Conservation (phyloP, 2,329 filamentous ascomycete species). For the Penicillium sp. region DNA sequence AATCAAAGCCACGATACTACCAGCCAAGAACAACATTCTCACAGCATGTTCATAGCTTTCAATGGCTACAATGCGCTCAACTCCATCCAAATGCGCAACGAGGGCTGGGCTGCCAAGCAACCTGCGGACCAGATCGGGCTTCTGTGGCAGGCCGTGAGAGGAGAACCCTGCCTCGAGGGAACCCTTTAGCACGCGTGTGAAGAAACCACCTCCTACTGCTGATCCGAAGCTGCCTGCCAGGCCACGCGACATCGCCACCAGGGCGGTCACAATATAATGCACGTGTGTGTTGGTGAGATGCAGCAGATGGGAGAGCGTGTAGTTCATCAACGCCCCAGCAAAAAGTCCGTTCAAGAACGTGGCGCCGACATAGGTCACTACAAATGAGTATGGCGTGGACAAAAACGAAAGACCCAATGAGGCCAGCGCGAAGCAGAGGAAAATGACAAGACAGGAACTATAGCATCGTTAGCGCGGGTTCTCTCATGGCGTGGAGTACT, state of each 20-base stretch:
- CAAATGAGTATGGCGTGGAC: constrained; percentile 55
- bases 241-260: constrained; percentile 77
- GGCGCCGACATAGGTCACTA: constrained; percentile 57
- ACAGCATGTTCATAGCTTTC: constrained; percentile 58
- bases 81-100: constrained; percentile 52
- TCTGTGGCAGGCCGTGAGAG: constrained; percentile 41
- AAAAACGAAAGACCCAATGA: constrained; percentile 60
- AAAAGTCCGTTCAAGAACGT: constrained; percentile 72
- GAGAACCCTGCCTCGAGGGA: constrained; percentile 62
- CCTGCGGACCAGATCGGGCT: constrained; percentile 52
- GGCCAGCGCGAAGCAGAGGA: constrained; percentile 63
- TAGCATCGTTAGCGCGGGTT: background rate
- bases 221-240: constrained; percentile 81
- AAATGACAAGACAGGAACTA: constrained; percentile 60
- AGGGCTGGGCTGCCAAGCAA: constrained; percentile 62
- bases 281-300: constrained; percentile 68
- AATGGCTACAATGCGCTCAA: constrained; percentile 55
- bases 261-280: constrained; percentile 74
- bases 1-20: constrained; percentile 50
- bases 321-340: constrained; percentile 75
- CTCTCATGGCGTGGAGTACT: constrained; percentile 9
- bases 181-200: constrained; percentile 62
- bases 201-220: constrained; percentile 76
- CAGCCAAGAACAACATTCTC: constrained; percentile 55
- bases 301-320: constrained; percentile 76